These are phyloP conservation scores for Prunus padus DNA, from an alignment of 306 rosid species.

Conservation along the genomic window DNA sequence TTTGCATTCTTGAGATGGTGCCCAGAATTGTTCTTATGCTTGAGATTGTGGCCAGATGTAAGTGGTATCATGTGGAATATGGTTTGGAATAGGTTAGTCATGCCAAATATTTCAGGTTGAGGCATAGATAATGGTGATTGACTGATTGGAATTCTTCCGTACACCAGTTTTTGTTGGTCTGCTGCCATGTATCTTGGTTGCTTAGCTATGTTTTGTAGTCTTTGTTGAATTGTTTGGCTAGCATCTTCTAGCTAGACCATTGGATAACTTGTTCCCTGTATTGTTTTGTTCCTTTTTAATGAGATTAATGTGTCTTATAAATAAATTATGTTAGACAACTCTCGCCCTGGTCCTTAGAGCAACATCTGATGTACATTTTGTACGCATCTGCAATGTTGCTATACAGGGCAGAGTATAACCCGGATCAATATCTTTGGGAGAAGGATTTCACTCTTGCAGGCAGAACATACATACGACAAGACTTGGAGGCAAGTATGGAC, in stretches of 20 bases:
- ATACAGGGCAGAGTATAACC: constrained; percentile 89
- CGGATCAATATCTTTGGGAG: constrained; percentile 96
- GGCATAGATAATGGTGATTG: too few relatives aligned
- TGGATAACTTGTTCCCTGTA: background rate
- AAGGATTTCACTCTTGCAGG: constrained; percentile 82
- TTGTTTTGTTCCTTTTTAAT: background rate
- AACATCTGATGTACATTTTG: background rate
- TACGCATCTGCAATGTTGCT: constrained; percentile 27
- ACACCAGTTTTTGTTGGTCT: background rate
- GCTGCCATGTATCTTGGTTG: background rate
- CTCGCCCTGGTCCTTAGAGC: background rate
- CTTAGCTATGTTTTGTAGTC: background rate
- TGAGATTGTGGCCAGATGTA: too few relatives aligned
- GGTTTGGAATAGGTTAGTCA: too few relatives aligned
- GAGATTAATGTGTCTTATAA: background rate
- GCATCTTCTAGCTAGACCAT: background rate
- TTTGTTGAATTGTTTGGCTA: background rate
- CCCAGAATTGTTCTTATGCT: too few relatives aligned
- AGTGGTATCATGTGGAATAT: too few relatives aligned
- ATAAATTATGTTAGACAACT: background rate
- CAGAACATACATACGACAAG: constrained; percentile 77
- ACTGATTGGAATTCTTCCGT: too few relatives aligned
- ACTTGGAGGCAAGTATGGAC: constrained; percentile 98
- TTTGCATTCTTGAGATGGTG: too few relatives aligned
- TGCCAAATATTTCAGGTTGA: too few relatives aligned